These are phyloP conservation scores for Verticillium isaacii DNA, from an alignment of 2,329 filamentous ascomycete species.

Conservation along the genomic window DNA sequence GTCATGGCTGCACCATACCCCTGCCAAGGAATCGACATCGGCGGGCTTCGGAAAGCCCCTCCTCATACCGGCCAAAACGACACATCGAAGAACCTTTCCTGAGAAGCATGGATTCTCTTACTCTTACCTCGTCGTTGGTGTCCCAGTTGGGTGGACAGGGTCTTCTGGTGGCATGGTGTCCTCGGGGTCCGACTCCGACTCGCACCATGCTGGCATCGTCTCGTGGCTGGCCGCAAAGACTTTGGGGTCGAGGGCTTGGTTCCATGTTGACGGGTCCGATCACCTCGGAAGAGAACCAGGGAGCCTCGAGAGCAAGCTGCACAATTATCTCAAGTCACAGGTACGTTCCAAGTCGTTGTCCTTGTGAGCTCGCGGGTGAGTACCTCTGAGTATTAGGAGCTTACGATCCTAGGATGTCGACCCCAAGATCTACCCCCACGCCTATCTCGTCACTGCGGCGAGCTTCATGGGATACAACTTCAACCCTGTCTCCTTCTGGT, in stretches of 20 bases:
- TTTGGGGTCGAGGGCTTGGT: slow-evolving; percentile 39
- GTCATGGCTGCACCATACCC: neutral
- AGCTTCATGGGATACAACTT: slow-evolving; percentile 66
- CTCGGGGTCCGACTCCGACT: slow-evolving; percentile 17
- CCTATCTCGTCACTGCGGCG: slow-evolving; percentile 67
- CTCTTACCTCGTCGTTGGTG: slow-evolving; percentile 64
- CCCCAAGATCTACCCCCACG: slow-evolving; percentile 56
- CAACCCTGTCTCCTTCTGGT: slow-evolving; percentile 77
- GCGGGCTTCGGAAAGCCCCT: slow-evolving; percentile 34
- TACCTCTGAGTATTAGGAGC: neutral
- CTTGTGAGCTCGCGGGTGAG: neutral
- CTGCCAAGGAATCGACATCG: slow-evolving; percentile 9
- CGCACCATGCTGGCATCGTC: neutral
- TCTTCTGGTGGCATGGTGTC: slow-evolving; percentile 50
- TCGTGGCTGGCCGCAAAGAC: slow-evolving; percentile 12
- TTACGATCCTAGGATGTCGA: slow-evolving; percentile 45
- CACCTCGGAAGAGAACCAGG: slow-evolving; percentile 53
- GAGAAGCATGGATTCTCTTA: slow-evolving; percentile 65
- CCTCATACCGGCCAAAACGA: slow-evolving; percentile 61
- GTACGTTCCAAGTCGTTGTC: slow-evolving; percentile 29
- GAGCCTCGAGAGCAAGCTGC: slow-evolving; percentile 53
- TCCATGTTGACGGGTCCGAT: slow-evolving; percentile 53
- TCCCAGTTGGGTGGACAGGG: slow-evolving; percentile 61
- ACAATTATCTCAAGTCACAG: slow-evolving; percentile 52
- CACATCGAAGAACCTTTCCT: slow-evolving; percentile 63